These are phyloP conservation scores for Paraphoma chrysanthemicola DNA, from an alignment of 2,329 filamentous ascomycete species.

Conservation along the genomic window DNA sequence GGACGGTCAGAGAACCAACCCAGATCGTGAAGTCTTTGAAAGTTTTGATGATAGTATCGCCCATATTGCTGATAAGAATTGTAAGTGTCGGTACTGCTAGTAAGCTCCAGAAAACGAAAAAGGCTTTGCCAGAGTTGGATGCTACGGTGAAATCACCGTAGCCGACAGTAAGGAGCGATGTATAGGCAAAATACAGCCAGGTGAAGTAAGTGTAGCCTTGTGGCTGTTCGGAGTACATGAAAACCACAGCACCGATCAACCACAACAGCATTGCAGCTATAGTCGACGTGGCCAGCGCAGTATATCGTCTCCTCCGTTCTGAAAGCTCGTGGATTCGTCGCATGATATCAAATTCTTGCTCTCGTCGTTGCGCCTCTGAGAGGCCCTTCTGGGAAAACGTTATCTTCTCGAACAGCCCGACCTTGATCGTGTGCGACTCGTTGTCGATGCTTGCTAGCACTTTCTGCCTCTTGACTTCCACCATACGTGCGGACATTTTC, in stretches of 20 bases:
- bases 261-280: slow-evolving; percentile 50
- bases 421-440: slow-evolving; percentile 50
- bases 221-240: slow-evolving; percentile 55
- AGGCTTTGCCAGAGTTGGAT: slow-evolving; percentile 60
- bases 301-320: slow-evolving; percentile 46
- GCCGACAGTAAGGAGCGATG: slow-evolving; percentile 61
- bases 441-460: slow-evolving; percentile 50
- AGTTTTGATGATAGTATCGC: slow-evolving; percentile 61
- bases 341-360: slow-evolving; percentile 58
- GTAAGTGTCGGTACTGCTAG: slow-evolving; percentile 63
- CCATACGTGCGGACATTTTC: slow-evolving; percentile 58
- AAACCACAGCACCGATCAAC: slow-evolving; percentile 59
- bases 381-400: slow-evolving; percentile 51
- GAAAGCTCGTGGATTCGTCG: slow-evolving; percentile 48
- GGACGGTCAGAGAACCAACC: slow-evolving; percentile 61
- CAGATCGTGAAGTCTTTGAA: slow-evolving; percentile 64
- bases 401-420: slow-evolving; percentile 50
- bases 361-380: slow-evolving; percentile 50
- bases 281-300: slow-evolving; percentile 49
- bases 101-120: slow-evolving; percentile 65
- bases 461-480: slow-evolving; percentile 56
- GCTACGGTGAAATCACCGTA: slow-evolving; percentile 59
- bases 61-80: slow-evolving; percentile 62
- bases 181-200: slow-evolving; percentile 61
- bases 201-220: slow-evolving; percentile 61